Percentiles rank a stretch among this genome's conserved stretches.
These are phyloP conservation scores for Quercus lobata DNA, from an alignment of 331 rosid genomes.

Conservation along the genomic window DNA sequence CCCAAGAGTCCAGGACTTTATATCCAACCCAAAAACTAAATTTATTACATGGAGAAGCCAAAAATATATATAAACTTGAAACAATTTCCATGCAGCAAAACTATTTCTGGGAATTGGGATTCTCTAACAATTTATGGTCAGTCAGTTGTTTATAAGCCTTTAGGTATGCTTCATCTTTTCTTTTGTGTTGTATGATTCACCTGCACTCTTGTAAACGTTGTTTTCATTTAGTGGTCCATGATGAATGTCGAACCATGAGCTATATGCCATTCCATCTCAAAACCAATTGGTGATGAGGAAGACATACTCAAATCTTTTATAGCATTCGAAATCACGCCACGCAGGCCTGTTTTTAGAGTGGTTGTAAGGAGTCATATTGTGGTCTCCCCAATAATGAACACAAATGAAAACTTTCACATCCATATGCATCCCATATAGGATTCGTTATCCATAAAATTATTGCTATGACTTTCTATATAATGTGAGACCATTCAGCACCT, in stretches of 20 bases:
- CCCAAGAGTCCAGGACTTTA: neutral
- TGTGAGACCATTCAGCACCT: neutral
- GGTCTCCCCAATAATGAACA: neutral
- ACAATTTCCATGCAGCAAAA: no score
- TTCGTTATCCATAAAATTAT: no score
- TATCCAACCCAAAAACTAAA: neutral
- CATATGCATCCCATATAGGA: no score
- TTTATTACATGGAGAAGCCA: neutral
- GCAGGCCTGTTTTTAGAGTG: no score
- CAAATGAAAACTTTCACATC: neutral
- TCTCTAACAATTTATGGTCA: no score
- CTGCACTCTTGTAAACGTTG: neutral
- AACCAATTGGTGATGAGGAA: no score
- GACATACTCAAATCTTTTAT: no score
- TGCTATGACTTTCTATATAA: no score
- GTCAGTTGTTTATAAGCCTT: neutral
- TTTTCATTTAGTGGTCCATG: neutral
- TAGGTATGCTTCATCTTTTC: neutral
- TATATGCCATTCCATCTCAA: no score
- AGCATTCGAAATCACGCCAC: no score
- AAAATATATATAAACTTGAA: neutral
- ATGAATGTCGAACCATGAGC: neutral
- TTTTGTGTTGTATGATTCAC: neutral
- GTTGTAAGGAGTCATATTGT: no score
- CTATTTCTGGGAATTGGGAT: no score